Base-by-base conservation (phyloP, 192 early-diverging fungal genomes). In the Umbelopsis isabellina region DNA sequence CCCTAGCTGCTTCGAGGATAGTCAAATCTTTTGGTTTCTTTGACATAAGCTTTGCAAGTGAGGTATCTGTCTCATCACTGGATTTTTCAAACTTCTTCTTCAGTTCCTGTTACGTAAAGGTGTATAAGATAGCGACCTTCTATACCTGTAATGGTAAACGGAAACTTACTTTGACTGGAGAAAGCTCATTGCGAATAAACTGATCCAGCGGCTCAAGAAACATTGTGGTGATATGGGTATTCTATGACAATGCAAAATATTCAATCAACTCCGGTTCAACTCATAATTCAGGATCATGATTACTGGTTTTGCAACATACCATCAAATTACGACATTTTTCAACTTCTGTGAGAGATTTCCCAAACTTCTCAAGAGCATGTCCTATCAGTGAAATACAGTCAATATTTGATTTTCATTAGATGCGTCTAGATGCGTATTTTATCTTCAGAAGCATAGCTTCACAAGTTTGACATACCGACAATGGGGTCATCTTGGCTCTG, bases 161-260 rank as follows among this genome's bases (percentile, higher is more conserved):
- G 44, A 23, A 22, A n/a, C n/a, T 64, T 66, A 88, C 87, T 75
- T 86, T 88, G 49, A 82, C 73, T 33, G 87, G 87, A 20, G 70
- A 25, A 12, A 89, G 52, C 20, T 85, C 85, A 7, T 80, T 70
- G 46, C 86, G 87, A 2, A 84, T 80, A 80, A 90, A 88, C 8
- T 75, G 74, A 55, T 91, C 89, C 72, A 93, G 68, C 18, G 92
- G 90, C 22, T 82, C 82, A 37, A 93, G 87, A 53, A 91, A 88
- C 61, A 91, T 91, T 49, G 90, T 80, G 50, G 79, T 78, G 11
- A 91, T 78, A 82, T 91, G 90, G 12, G 89, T 73, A 71, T 86
- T 80, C 87, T 88, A 70, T 25, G 12, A 33, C 37, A n/a, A 35
- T 15, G 46, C 16, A 66, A 53, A 65, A 20, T 49, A 61, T 4